Base-by-base conservation (phyloP, 2,329 filamentous ascomycete genomes). In the Ramularia collo-cygni region DNA sequence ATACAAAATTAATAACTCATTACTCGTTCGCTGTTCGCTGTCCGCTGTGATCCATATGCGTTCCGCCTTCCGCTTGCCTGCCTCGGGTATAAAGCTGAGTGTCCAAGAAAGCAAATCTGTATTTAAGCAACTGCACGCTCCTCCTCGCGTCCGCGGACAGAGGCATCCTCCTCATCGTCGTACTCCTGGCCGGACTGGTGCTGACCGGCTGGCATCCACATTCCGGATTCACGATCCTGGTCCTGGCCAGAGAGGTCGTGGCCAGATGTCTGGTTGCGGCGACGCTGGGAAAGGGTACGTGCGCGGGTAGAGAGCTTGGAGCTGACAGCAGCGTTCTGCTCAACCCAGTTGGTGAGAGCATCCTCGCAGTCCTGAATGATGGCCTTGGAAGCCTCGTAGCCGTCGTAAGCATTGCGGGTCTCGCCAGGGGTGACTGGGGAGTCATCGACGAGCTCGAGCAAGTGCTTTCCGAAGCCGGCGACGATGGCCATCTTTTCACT, bases 291-390 rank as follows among this genome's bases (percentile, higher is more conserved):
- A 26, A 96, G 76, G 12, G 83, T 93, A 53, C 89, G 86, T 28
- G 90, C 80, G 44, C 92, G 86, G 13, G 81, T 84, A 4, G 87
- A 95, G 35, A 98, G 79, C 64, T 86, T 89, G 50, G 89, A 82
- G 41, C 76, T 83, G 53, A 98, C 88, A 32, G 86, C 82, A 4
- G 92, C 90, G 60, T 93, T 92, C 57, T 87, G 82, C 42, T 80
- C 77, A 28, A 96, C 88, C 92, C 92, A 98, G 73, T 95, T 95
- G 63, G 88, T 95, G 46, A 98, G 80, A 2, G 92, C 78, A 62
- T 96, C 89, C 68, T 98, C 92, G 65, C 92, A 98, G 67, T 98
- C 92, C 70, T 98, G 92, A 59, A 98, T 96, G 67, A 98, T 96
- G 50, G 78, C 90, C 71, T 95, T 96, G 76, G 86, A 94, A 47